Evolutionary conservation across 1,284 basidiomycete species (phyloP).

Genomic region (Macrocystidia cucumis): DNA sequence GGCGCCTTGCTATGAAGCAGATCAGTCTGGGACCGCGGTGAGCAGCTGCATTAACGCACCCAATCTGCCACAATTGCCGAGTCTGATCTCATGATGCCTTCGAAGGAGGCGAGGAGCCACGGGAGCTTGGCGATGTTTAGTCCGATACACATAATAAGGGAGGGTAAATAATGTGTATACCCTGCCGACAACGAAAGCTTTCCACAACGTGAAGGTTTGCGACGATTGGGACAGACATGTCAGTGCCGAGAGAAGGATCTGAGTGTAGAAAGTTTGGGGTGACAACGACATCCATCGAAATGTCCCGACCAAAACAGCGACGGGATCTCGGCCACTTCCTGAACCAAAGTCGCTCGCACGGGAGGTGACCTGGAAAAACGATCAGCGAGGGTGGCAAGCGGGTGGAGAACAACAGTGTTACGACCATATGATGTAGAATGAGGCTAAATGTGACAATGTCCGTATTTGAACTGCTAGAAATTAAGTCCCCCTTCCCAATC

Average conservation of each 20-base stretch:
- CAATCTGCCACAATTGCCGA: constrained; percentile 43
- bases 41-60: constrained; percentile 32
- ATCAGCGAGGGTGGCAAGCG: constrained; percentile 2
- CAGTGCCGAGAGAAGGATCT: constrained; percentile 53
- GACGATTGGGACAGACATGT: constrained; percentile 50
- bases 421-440: constrained; percentile 51
- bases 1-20: constrained; percentile 42
- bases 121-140: constrained; percentile 42
- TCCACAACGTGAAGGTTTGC: constrained; percentile 45
- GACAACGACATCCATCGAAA: constrained; percentile 64
- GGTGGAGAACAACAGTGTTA: constrained; percentile 16
- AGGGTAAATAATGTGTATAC: constrained; percentile 29
- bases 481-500: constrained; percentile 46
- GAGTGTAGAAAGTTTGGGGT: constrained; percentile 59
- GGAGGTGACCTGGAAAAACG: constrained; percentile 38
- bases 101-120: constrained; percentile 43
- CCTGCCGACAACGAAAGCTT: constrained; percentile 62
- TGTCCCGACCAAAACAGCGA: constrained; percentile 47
- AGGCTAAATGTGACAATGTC: constrained; percentile 60
- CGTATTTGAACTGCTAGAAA: constrained; percentile 49
- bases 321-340: constrained; percentile 46
- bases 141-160: constrained; percentile 6
- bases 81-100: constrained; percentile 45
- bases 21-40: constrained; percentile 1
- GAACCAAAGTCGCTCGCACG: constrained; percentile 55